Conservation (phyloP, 2,329 filamentous ascomycete species). For the Colletotrichum graminicola region DNA sequence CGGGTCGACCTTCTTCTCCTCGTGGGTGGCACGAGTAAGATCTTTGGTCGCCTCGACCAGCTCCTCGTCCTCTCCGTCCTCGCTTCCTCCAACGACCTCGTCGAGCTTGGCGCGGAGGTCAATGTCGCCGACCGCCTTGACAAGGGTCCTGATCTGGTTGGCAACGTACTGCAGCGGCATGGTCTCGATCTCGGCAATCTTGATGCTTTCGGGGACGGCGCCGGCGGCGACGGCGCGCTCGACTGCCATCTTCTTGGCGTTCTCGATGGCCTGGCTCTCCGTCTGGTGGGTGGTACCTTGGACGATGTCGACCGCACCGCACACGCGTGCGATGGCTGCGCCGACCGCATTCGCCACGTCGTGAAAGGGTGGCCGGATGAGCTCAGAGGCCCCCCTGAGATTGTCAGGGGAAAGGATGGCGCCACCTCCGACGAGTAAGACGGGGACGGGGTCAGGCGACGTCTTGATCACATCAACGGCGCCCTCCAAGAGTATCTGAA, state of each 20-base stretch:
- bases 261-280: constrained; percentile 43
- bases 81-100: constrained; percentile 48
- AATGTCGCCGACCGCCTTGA: constrained; percentile 56
- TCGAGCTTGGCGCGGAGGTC: constrained; percentile 55
- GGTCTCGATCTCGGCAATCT: constrained; percentile 57
- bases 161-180: constrained; percentile 53
- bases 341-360: constrained; percentile 75
- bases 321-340: constrained; percentile 72
- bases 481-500: constrained; percentile 43
- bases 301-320: constrained; percentile 60
- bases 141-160: constrained; percentile 51
- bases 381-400: constrained; percentile 67
- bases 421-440: constrained; percentile 72
- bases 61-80: constrained; percentile 55
- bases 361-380: constrained; percentile 68
- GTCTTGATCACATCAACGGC: constrained; percentile 48
- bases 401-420: constrained; percentile 68
- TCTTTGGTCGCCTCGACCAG: constrained; percentile 53
- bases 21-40: constrained; percentile 53
- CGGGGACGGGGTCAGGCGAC: constrained; percentile 45
- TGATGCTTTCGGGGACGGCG: constrained; percentile 47
- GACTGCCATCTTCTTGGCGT: constrained; percentile 43
- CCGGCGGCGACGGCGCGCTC: constrained; percentile 42
- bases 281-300: constrained; percentile 43
- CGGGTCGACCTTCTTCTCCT: constrained; percentile 59